These are phyloP conservation scores for Stipa capillata DNA, from an alignment of 176 grass and related monocot genomes.

Conservation along the genomic window DNA sequence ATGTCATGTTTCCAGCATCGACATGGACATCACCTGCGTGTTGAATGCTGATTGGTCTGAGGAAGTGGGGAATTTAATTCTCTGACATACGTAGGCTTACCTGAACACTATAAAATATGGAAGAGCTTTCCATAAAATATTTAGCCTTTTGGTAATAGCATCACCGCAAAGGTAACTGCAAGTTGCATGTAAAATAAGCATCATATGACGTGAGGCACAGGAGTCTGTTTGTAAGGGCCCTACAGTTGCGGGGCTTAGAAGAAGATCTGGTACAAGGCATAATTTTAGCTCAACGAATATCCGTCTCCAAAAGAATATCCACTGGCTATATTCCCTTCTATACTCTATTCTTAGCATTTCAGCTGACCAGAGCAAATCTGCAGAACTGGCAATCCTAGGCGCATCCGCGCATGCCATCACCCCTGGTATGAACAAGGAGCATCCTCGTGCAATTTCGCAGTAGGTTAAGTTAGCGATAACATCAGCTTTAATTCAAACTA, in stretches of 20 bases:
- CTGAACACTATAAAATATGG: no score
- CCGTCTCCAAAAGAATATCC: slow-evolving; percentile 30
- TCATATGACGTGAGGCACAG: background rate
- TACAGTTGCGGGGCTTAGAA: background rate
- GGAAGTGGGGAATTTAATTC: background rate
- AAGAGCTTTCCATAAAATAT: no score
- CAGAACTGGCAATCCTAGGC: background rate
- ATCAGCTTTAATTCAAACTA: no score
- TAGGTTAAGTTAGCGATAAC: no score
- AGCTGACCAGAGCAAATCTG: background rate
- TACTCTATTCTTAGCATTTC: background rate
- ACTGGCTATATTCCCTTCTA: background rate
- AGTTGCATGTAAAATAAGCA: background rate
- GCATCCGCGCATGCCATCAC: background rate
- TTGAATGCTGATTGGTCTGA: background rate
- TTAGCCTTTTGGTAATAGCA: no score
- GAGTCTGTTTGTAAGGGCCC: background rate
- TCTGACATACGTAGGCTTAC: background rate
- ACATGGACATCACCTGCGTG: background rate
- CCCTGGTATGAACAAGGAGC: background rate
- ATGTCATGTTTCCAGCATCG: no score
- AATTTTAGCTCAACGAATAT: slow-evolving; percentile 21
- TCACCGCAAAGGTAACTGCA: background rate
- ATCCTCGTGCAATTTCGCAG: background rate
- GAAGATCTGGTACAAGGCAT: background rate